A percentile compares a stretch with the other conserved stretches of the same genome.
These are phyloP conservation scores for Aspergillus taichungensis DNA, from an alignment of 495 filamentous ascomycete species.

Conservation along the genomic window DNA sequence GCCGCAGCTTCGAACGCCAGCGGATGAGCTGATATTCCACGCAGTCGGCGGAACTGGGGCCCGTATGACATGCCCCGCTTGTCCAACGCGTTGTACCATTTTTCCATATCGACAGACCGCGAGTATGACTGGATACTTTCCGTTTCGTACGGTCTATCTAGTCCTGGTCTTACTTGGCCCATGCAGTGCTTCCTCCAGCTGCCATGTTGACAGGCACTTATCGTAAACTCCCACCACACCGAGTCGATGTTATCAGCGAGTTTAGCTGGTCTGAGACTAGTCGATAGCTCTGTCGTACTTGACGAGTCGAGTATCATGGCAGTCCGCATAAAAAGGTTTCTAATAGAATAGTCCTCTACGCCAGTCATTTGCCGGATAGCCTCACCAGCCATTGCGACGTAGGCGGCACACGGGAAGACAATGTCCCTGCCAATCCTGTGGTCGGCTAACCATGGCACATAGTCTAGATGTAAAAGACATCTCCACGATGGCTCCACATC, in stretches of 20 bases:
- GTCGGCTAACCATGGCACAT: conserved; percentile 41
- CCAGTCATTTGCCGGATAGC: conserved; percentile 33
- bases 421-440: conserved; percentile 27
- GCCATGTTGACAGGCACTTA: conserved; percentile 23
- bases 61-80: conserved; percentile 28
- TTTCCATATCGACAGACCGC: background rate
- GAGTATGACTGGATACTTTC: background rate
- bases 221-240: conserved; percentile 34
- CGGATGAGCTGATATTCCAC: conserved; percentile 11
- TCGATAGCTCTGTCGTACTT: conserved; percentile 16
- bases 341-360: conserved; percentile 8
- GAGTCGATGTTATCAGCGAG: conserved; percentile 25
- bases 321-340: conserved; percentile 11
- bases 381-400: conserved; percentile 40
- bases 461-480: conserved; percentile 32
- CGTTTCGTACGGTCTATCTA: background rate
- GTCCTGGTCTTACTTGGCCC: conserved; percentile 18
- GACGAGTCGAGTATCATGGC: conserved; percentile 19
- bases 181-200: conserved; percentile 33
- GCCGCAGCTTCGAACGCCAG: background rate
- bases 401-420: conserved; percentile 43
- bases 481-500: conserved; percentile 42
- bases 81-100: conserved; percentile 19
- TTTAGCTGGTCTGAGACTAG: conserved; percentile 16
- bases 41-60: conserved; percentile 12